Evolutionary conservation across 371 early-diverging fungal species (phyloP), one percentile per base, ranked within the genome.

Genomic region (Coemansia sp.): DNA sequence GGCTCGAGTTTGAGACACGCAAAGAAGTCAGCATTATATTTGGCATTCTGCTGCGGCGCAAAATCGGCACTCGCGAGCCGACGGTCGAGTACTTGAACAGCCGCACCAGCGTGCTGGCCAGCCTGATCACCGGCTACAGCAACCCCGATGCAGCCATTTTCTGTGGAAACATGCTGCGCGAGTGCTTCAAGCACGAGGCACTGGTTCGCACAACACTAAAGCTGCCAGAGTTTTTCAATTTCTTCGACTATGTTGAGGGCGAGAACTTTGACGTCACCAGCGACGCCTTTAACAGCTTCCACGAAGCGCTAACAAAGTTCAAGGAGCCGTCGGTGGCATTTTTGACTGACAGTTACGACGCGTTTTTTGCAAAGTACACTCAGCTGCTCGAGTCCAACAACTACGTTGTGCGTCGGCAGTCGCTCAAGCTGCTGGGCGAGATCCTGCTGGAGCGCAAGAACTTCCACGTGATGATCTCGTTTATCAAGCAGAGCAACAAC

Each of bases 11-110:
- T 81, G 99, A 98, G 92, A 95, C 95, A 59, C 93, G 93, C 75
- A 98, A 98, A 83, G 98, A 98, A 77, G 95, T 95, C 16, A 90
- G 95, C 68, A 92, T 94, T 75, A 94, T 98, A 67, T 97, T 96
- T 83, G 95, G 94, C 80, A 95, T 94, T 70, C 84, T 98, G 63
- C 84, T 98, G 61, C 87, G 97, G 68, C 85, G 99, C 77, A 94
- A 94, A 73, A 91, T 97, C 70, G 97, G 97, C 27, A 85, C 95
- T 7, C 87, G 98, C 53, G 90, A 89, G 77, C 99, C 99, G 4
- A 98, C 97, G 0, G 93, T 95, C 37, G 99, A 98, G 69, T 94
- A 96, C 75, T 85, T 98, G 60, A 87, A 87, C 75, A 88, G 87
- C 14, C 83, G 89, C 59, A 90, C 89, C 71, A 90, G 90, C 39